These are phyloP conservation scores for Furcasterigmium sp. DNA, from an alignment of 2,329 filamentous ascomycete species.

Conservation along the genomic window DNA sequence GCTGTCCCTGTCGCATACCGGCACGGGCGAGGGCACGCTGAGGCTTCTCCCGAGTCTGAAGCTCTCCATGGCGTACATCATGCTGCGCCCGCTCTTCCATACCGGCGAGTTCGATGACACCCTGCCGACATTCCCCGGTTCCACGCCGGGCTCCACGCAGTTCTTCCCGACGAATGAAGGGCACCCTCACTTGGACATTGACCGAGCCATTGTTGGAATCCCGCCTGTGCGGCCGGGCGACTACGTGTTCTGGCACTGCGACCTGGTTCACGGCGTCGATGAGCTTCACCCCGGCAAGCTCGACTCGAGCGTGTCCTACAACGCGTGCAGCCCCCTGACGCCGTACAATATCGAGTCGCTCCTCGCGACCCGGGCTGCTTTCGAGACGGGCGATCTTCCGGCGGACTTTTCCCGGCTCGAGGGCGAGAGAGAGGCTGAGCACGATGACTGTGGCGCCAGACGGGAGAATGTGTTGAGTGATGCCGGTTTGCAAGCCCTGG, in stretches of 20 bases:
- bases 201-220: constrained; percentile 56
- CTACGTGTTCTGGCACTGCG: constrained; percentile 64
- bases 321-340: constrained; percentile 1
- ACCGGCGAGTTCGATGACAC: constrained; percentile 14
- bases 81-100: constrained; percentile 63
- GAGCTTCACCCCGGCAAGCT: constrained; percentile 7
- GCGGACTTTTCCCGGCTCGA: constrained; percentile 49
- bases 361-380: constrained; percentile 49
- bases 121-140: constrained; percentile 13
- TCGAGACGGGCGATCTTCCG: constrained; percentile 45
- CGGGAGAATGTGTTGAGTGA: constrained; percentile 3
- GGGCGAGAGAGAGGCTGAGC: constrained; percentile 34
- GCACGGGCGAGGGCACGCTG: constrained; percentile 62
- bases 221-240: constrained; percentile 58
- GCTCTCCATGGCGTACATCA: constrained; percentile 60
- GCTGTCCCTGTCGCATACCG: constrained; percentile 58
- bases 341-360: constrained; percentile 48
- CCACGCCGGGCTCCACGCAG: constrained; percentile 12
- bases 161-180: constrained; percentile 29
- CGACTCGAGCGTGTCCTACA: constrained; percentile 18
- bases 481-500: constrained; percentile 6
- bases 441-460: constrained; percentile 10
- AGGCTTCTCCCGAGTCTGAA: constrained; percentile 64
- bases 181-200: constrained; percentile 56
- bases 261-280: constrained; percentile 20